Evolutionary conservation across 1,284 basidiomycete genomes (phyloP).

Genomic region (Puccinia coronata): DNA sequence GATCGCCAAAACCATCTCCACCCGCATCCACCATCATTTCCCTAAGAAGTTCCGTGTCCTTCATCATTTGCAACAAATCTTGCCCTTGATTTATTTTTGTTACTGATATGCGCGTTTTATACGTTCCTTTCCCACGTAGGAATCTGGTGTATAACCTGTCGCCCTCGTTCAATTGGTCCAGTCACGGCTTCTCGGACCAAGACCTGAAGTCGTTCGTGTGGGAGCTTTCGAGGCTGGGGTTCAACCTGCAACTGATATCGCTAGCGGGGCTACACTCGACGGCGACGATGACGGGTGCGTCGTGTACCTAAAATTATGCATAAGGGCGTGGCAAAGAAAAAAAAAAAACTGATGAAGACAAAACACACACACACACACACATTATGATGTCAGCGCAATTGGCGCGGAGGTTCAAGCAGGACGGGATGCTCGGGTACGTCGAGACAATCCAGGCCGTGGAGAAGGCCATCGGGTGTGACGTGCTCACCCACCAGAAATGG

Average conservation of each 20-base stretch:
- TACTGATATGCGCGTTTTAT: too few species aligned
- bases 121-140: slow-evolving; percentile 50
- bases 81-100: too few species aligned
- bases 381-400: slow-evolving; percentile 62
- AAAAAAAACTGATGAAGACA: background rate
- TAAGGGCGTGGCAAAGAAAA: slow-evolving; percentile 52
- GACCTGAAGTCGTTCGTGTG: slow-evolving; percentile 83
- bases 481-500: slow-evolving; percentile 89
- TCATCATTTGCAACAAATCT: too few species aligned
- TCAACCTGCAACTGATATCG: slow-evolving; percentile 80
- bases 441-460: slow-evolving; percentile 81
- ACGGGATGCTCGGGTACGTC: slow-evolving; percentile 85
- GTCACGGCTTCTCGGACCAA: slow-evolving; percentile 71
- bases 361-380: too few species aligned
- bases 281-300: slow-evolving; percentile 73
- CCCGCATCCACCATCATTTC: slow-evolving; percentile 70
- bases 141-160: slow-evolving; percentile 89
- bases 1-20: slow-evolving; percentile 76
- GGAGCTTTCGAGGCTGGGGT: slow-evolving; percentile 87
- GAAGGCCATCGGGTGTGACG: slow-evolving; percentile 85
- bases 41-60: slow-evolving; percentile 61
- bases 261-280: slow-evolving; percentile 84
- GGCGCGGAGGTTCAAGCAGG: slow-evolving; percentile 67
- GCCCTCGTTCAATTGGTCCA: slow-evolving; percentile 89
- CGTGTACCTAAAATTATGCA: slow-evolving; percentile 53